Conservation (phyloP, 257 asterid species). For the Euphrasia confusa region DNA sequence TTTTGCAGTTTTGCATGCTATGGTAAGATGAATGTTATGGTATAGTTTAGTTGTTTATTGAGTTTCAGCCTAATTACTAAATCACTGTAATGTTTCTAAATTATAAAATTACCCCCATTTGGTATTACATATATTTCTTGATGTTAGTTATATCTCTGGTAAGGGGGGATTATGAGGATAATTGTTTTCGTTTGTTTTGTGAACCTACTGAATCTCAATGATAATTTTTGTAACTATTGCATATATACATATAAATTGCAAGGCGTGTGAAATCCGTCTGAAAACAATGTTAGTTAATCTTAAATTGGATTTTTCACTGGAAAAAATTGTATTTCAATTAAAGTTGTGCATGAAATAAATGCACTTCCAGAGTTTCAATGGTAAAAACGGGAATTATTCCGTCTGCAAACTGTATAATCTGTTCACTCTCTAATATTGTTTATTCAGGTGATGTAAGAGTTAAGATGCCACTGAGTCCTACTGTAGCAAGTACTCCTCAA, state of each 20-base stretch:
- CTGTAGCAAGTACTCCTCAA: slow-evolving; percentile 47
- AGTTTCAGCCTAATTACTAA: no score
- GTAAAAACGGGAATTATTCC: background rate
- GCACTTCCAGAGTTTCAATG: background rate
- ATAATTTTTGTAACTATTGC: background rate
- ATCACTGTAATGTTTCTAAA: no score
- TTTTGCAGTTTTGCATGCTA: background rate
- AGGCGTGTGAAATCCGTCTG: background rate
- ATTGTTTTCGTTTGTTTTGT: no score
- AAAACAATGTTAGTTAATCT: background rate
- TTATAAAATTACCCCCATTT: no score
- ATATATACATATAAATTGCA: background rate
- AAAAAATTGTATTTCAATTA: background rate
- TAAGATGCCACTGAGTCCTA: slow-evolving; percentile 92
- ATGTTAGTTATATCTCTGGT: no score
- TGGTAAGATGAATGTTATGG: background rate
- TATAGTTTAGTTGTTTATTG: no score
- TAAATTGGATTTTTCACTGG: background rate
- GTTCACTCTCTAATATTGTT: background rate
- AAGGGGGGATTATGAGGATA: no score
- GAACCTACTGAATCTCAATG: background rate
- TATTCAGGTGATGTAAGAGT: slow-evolving; percentile 67
- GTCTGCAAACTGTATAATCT: background rate
- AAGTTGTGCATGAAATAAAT: background rate
- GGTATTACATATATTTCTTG: no score